Conservation (phyloP, 163 green algal genomes). For the Scenedesmus sp. region DNA sequence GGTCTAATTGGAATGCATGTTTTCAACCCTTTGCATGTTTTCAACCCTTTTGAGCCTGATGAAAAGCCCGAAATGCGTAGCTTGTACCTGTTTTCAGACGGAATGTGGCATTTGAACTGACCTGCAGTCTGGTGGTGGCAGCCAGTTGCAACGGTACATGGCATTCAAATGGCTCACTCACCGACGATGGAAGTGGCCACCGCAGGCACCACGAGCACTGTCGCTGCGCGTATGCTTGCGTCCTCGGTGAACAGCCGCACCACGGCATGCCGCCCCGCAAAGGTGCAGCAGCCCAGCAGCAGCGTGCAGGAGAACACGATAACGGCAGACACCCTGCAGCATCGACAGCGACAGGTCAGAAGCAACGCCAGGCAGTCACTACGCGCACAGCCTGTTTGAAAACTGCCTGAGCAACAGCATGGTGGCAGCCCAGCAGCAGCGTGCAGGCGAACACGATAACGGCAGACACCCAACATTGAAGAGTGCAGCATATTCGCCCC, state of each 20-base stretch:
- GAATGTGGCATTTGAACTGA: no score
- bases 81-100: no score
- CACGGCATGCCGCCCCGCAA: slow-evolving; percentile 8
- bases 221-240: slow-evolving; percentile 10
- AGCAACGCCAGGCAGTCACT: not conserved
- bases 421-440: not conserved
- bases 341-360: not conserved
- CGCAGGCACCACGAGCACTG: slow-evolving; percentile 25
- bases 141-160: no score
- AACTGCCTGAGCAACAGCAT: not conserved
- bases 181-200: slow-evolving; percentile 40
- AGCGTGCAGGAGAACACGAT: slow-evolving; percentile 11
- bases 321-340: slow-evolving; percentile 12
- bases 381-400: no score
- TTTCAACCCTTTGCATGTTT: no score
- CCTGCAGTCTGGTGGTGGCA: no score
- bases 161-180: no score
- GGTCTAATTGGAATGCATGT: no score
- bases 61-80: no score
- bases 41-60: no score
- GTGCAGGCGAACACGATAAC: not conserved
- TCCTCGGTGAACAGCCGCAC: slow-evolving; percentile 33
- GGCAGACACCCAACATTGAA: slow-evolving; percentile 11
- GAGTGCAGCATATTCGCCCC: no score
- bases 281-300: slow-evolving; percentile 12